A percentile compares a stretch with the other conserved stretches of the same genome.
Conservation (phyloP, 352 stramenopile genomes). For the Thraustochytrium striatum region DNA sequence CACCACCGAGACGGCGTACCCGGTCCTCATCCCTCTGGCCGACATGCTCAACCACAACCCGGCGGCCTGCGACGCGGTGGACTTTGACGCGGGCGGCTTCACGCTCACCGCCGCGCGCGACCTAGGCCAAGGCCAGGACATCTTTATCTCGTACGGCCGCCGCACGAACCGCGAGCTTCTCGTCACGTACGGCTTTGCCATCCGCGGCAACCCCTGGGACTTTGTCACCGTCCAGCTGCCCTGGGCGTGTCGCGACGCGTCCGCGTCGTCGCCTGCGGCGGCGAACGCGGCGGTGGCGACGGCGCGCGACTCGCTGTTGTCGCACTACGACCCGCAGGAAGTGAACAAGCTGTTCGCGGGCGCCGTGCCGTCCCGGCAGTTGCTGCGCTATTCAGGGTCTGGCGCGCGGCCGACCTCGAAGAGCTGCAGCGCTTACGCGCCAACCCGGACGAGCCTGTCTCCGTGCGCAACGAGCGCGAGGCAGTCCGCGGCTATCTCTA, state of each 20-base stretch:
- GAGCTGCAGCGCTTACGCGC: background rate
- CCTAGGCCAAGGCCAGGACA: background rate
- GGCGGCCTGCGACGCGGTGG: background rate
- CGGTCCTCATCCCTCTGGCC: constrained; percentile 30
- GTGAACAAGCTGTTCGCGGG: background rate
- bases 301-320: background rate
- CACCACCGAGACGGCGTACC: background rate
- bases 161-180: constrained; percentile 52
- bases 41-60: constrained; percentile 44
- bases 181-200: constrained; percentile 57
- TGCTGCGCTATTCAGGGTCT: constrained; percentile 12
- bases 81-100: constrained; percentile 12
- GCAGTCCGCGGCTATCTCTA: background rate
- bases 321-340: background rate
- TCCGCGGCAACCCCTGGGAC: constrained; percentile 55
- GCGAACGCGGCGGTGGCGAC: background rate
- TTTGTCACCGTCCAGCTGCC: constrained; percentile 15
- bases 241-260: too few relatives aligned
- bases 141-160: constrained; percentile 42
- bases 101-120: constrained; percentile 12
- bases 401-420: background rate
- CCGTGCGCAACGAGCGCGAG: background rate
- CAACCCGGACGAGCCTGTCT: background rate
- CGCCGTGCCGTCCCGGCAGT: background rate
- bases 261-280: background rate